Evolutionary conservation across 225 moss, liverwort and hornwort species (phyloP).

Genomic region (Pseudisothecium myosuroides): DNA sequence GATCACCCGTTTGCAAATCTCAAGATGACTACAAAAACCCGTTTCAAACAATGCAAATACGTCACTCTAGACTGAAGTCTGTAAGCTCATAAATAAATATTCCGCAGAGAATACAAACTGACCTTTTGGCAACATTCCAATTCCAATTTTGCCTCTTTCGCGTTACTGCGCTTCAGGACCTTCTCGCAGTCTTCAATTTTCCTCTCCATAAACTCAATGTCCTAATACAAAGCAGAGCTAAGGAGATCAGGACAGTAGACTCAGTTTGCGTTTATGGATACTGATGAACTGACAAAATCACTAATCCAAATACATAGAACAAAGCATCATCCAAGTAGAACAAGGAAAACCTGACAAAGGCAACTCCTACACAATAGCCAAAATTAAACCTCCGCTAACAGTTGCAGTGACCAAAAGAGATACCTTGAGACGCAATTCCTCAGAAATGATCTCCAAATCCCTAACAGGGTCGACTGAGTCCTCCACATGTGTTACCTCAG

Average conservation of each 20-base stretch:
- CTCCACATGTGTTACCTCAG: constrained; percentile 92
- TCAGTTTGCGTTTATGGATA: not conserved
- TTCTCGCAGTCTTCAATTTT: constrained; percentile 85
- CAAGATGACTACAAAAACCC: not conserved
- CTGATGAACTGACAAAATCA: not conserved
- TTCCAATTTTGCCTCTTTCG: constrained; percentile 81
- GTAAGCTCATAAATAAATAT: not conserved
- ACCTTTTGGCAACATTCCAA: constrained; percentile 94
- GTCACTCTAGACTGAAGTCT: not conserved
- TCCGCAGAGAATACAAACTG: not conserved
- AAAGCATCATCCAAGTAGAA: not conserved
- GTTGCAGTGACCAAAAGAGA: not conserved
- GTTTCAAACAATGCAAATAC: not conserved
- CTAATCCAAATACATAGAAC: not conserved
- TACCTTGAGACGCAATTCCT: constrained; percentile 92
- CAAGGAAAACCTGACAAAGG: not conserved
- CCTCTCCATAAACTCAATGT: constrained; percentile 83
- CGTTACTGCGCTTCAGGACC: constrained; percentile 86
- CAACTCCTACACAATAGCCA: not conserved
- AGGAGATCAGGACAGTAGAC: not conserved
- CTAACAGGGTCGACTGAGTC: constrained; percentile 91
- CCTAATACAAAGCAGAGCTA: constrained; percentile 22
- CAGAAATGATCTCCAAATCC: constrained; percentile 80
- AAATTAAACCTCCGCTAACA: not conserved
- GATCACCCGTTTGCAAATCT: not conserved